These are phyloP conservation scores for Spergularia bocconei DNA, from an alignment of 148 eudicot genomes.

Conservation along the genomic window DNA sequence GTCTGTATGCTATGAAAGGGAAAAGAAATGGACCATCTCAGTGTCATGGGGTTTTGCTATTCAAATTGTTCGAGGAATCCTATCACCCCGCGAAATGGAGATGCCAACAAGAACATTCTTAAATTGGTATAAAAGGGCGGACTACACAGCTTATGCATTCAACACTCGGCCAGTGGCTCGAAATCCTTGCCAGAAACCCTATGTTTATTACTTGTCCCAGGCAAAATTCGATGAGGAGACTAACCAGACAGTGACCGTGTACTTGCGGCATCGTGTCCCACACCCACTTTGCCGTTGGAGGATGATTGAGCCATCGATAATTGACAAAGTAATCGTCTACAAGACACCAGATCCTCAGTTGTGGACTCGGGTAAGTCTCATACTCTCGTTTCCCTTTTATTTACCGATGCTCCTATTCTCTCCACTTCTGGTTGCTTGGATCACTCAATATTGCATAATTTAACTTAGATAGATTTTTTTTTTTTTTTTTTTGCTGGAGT, in stretches of 20 bases:
- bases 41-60: constrained; percentile 92
- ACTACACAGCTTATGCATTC: constrained; percentile 81
- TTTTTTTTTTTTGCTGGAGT: not conserved
- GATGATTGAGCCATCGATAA: constrained; percentile 49
- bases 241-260: constrained; percentile 64
- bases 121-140: constrained; percentile 86
- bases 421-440: not conserved
- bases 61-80: constrained; percentile 68
- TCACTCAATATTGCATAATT: not conserved
- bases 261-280: constrained; percentile 45
- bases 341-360: constrained; percentile 73
- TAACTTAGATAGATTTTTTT: not conserved
- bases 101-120: constrained; percentile 93
- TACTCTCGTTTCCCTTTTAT: constrained; percentile 24
- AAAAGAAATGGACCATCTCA: constrained; percentile 69
- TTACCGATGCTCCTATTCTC: not conserved
- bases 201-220: constrained; percentile 61
- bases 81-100: constrained; percentile 84
- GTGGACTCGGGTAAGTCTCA: constrained; percentile 74
- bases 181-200: constrained; percentile 82
- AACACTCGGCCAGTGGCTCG: constrained; percentile 77
- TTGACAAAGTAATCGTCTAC: constrained; percentile 52
- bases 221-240: constrained; percentile 34
- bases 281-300: constrained; percentile 72
- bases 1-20: constrained; percentile 67